Evolutionary conservation across 139 green algal genomes (phyloP).

Genomic region (Chlamydomonas eustigma): DNA sequence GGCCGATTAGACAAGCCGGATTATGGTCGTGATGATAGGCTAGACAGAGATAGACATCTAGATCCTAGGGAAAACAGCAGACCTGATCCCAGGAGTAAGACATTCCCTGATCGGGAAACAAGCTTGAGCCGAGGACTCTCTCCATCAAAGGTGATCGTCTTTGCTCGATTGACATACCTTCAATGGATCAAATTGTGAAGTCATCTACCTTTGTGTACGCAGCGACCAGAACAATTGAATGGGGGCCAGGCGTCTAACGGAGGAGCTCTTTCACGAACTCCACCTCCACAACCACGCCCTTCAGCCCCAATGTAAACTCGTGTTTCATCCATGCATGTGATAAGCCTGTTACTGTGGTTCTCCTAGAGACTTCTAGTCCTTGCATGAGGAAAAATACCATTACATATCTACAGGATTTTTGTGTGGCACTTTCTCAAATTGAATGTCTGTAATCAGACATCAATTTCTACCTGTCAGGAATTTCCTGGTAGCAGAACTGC

Average conservation of each 20-base stretch:
- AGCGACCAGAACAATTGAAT: neutral
- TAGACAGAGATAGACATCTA: neutral
- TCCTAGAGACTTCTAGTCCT: neutral
- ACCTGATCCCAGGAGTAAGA: too few relatives aligned
- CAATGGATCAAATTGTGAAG: neutral
- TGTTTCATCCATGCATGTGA: neutral
- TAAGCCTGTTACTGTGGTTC: neutral
- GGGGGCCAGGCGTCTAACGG: neutral
- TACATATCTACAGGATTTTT: neutral
- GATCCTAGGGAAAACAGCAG: too few relatives aligned
- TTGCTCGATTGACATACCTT: neutral
- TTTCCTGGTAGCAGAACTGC: constrained; percentile 3
- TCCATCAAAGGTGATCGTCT: neutral
- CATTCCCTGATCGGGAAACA: too few relatives aligned
- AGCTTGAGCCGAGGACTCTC: neutral
- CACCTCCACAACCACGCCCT: neutral
- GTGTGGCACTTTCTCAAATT: neutral
- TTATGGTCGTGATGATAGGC: neutral
- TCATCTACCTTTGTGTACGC: neutral
- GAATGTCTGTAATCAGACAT: too few relatives aligned
- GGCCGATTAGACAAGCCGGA: neutral
- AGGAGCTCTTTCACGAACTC: neutral
- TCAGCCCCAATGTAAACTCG: neutral
- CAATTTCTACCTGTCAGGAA: constrained; percentile 5
- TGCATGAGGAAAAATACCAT: neutral